Conservation (phyloP, 2,329 filamentous ascomycete species). For the Diplodia sapinea region DNA sequence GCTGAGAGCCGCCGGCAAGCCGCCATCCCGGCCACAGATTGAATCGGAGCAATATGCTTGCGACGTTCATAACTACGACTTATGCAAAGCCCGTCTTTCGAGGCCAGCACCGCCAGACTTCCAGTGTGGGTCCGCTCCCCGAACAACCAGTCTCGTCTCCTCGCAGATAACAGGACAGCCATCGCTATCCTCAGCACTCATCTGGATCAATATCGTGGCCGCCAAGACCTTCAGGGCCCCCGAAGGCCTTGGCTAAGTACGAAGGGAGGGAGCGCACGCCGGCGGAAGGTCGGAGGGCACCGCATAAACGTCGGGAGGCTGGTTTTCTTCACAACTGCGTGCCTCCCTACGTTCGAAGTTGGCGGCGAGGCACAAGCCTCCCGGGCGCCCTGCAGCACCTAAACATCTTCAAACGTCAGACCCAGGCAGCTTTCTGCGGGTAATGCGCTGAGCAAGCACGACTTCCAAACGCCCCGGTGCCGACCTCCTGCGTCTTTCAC, state of each 20-base stretch:
- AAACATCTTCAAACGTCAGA: background rate
- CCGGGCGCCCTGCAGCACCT: background rate
- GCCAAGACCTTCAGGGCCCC: too few species aligned
- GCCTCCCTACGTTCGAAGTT: constrained; percentile 8
- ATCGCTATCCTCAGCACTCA: too few species aligned
- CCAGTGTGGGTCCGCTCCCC: too few species aligned
- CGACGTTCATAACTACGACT: background rate
- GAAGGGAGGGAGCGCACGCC: background rate
- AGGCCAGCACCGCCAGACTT: too few species aligned
- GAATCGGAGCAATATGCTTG: background rate
- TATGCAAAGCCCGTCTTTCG: background rate
- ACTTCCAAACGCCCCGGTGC: background rate
- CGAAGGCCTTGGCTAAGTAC: too few species aligned
- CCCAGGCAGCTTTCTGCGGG: background rate
- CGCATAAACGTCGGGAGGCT: background rate
- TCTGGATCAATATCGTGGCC: too few species aligned
- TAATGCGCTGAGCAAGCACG: background rate
- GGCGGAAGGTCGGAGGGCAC: constrained; percentile 2
- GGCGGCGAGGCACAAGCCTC: background rate
- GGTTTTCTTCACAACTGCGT: background rate
- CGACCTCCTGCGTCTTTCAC: background rate
- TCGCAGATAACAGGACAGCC: too few species aligned
- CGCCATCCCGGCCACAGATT: background rate
- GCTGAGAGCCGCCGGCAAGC: background rate
- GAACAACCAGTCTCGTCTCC: too few species aligned